Percentiles rank a stretch among this genome's conserved stretches.
phyloP scores from a whole-genome alignment of 352 stramenopile genomes.

The Phytophthora cactorum region DNA sequence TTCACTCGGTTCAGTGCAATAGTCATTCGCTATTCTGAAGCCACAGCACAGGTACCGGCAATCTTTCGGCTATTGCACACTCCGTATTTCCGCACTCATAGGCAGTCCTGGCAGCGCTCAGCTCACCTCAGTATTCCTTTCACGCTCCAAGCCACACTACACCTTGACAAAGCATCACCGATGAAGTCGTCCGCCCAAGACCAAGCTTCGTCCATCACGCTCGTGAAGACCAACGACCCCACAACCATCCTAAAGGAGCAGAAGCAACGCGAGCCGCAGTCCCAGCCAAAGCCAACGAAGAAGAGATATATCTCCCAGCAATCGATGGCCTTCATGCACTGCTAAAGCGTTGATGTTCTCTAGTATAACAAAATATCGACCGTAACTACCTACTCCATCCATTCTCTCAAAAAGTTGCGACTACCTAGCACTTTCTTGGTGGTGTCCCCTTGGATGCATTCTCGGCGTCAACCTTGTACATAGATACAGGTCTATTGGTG shows the following conservation, averaged over 20 bases:
- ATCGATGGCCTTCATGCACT: slow-evolving; percentile 32
- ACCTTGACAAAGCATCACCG: neutral
- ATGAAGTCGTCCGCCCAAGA: slow-evolving; percentile 13
- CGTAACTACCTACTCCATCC: no score
- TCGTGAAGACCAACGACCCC: slow-evolving; percentile 11
- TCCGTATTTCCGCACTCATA: no score
- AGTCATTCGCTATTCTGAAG: no score
- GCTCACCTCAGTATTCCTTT: neutral
- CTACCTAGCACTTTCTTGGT: neutral
- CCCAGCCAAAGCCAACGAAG: slow-evolving; percentile 18
- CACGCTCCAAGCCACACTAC: neutral
- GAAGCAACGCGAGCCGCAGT: slow-evolving; percentile 9
- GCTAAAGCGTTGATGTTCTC: neutral
- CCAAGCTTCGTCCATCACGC: slow-evolving; percentile 2
- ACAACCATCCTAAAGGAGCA: slow-evolving; percentile 8
- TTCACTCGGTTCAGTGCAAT: no score
- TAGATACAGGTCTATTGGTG: no score
- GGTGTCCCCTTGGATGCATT: no score
- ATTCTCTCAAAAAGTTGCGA: neutral
- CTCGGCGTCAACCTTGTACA: no score
- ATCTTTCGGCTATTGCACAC: no score
- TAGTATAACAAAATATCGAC: neutral
- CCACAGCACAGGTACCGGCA: no score
- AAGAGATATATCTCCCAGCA: slow-evolving; percentile 29
- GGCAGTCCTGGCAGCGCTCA: neutral